Base-by-base conservation (phyloP, 306 rosid species). In the Macrotyloma uniflorum region DNA sequence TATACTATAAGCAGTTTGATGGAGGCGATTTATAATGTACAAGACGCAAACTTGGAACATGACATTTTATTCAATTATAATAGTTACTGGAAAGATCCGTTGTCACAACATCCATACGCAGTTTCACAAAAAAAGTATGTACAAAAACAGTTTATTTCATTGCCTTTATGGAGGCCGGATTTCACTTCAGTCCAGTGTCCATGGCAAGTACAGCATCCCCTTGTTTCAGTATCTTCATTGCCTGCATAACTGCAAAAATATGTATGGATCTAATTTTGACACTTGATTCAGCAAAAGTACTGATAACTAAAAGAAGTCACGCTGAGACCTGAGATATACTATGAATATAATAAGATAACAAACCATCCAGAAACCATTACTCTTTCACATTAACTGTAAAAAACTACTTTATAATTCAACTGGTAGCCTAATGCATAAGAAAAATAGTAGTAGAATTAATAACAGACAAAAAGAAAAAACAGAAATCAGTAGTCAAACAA, bases 181-280 rank as follows among this genome's bases (percentile, higher is more conserved):
- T 91, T 85, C 97, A 88, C 70, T 83, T 61, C n/a, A 95, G 80
- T 81, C 80, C 86, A 12, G 93, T 97, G 74, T 95, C 98, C 96
- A 91, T 95, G 72, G 88, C 90, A 24, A 90, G 40, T 42, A 91
- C 89, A 6, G 80, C 76, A 24, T 89, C 92, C 63, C 93, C 96
- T 19, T 86, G 83, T 85, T 87, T 92, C 74, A 95, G 62, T 86
- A 85, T 87, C 85, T 89, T 84, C 80, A 87, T 82, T 67, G 89
- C 98, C 98, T 92, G 93, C 88, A 43, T 40, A 69, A 35, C 61
- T 35, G 16, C 67, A 82, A 66, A n/a, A 54, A 77, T 80, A 46
- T 28, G 24, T 36, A 8, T 36, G 67, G 55, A 59, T 40, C 68
- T 53, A 35, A 23, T 23, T 19, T 22, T 70, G 53, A 54, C 10